A percentile compares a stretch with the other conserved stretches of the same genome.
Conservation (phyloP, 2,329 filamentous ascomycete species). For the Alternaria sp. region DNA sequence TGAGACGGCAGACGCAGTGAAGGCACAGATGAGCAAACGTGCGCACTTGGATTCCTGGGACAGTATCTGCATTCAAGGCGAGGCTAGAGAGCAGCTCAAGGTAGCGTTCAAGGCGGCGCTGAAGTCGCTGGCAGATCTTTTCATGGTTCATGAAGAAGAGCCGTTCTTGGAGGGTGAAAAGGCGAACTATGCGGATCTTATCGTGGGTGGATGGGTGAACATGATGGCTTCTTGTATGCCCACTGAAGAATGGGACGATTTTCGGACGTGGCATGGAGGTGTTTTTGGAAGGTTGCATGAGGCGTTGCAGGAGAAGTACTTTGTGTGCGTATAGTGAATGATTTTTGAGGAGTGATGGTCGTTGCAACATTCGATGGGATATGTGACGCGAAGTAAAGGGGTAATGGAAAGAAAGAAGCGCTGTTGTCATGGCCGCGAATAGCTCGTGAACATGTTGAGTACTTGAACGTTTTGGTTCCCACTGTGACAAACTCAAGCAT, state of each 20-base stretch:
- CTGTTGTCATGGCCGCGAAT: not conserved
- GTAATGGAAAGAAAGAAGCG: not conserved
- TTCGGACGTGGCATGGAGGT: conserved; percentile 59
- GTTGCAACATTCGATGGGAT: not conserved
- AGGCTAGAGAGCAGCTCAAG: conserved; percentile 50
- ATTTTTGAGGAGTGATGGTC: not conserved
- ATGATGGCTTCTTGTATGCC: conserved; percentile 54
- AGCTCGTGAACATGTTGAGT: not conserved
- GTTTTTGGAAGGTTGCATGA: conserved; percentile 60
- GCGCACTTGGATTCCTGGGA: conserved; percentile 55
- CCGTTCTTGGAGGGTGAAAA: conserved; percentile 57
- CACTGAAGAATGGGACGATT: conserved; percentile 55
- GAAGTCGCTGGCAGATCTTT: conserved; percentile 53
- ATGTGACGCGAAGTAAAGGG: not conserved
- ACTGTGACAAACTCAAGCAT: not conserved
- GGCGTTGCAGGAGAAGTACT: conserved; percentile 44
- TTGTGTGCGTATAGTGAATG: conserved; percentile 2
- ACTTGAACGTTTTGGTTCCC: not conserved
- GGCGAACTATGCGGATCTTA: conserved; percentile 62
- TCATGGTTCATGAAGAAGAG: conserved; percentile 48
- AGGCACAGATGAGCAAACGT: conserved; percentile 59
- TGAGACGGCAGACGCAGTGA: conserved; percentile 52
- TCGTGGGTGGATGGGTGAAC: conserved; percentile 64
- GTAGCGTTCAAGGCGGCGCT: conserved; percentile 53
- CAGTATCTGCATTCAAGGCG: conserved; percentile 45